A percentile compares a stretch with the other conserved stretches of the same genome.
Conservation (phyloP, 1,284 basidiomycete species). For the Trichosporon coremiiforme region DNA sequence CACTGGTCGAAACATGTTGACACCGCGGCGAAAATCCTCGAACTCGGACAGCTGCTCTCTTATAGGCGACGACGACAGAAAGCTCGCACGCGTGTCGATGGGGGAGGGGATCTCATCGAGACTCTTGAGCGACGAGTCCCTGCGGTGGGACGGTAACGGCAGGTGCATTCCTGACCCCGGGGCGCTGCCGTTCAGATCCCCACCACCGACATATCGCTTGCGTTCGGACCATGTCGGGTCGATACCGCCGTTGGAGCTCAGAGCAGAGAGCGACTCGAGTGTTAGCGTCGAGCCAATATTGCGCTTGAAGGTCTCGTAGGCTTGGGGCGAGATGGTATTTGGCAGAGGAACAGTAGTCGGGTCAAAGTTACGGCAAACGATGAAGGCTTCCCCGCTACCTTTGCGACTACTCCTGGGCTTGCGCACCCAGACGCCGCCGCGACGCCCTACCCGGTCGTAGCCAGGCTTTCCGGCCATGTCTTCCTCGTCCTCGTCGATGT, state of each 20-base stretch:
- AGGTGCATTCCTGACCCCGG: slow-evolving; percentile 3
- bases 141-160: slow-evolving; percentile 21
- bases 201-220: slow-evolving; percentile 50
- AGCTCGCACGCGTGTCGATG: slow-evolving; percentile 10
- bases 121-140: slow-evolving; percentile 26
- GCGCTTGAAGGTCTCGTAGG: slow-evolving; percentile 39
- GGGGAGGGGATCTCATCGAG: slow-evolving; percentile 28
- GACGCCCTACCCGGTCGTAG: slow-evolving; percentile 44
- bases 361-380: slow-evolving; percentile 60
- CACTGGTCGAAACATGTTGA: slow-evolving; percentile 15
- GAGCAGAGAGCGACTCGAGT: slow-evolving; percentile 44
- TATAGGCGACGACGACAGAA: slow-evolving; percentile 2
- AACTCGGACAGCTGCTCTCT: slow-evolving; percentile 6
- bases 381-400: slow-evolving; percentile 61
- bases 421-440: slow-evolving; percentile 56
- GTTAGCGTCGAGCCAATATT: slow-evolving; percentile 47
- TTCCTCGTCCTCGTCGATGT: slow-evolving; percentile 20
- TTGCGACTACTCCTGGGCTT: slow-evolving; percentile 56
- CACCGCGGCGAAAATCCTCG: background rate
- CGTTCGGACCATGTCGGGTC: slow-evolving; percentile 40
- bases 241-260: slow-evolving; percentile 21
- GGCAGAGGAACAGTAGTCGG: slow-evolving; percentile 49
- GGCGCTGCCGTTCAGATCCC: slow-evolving; percentile 40
- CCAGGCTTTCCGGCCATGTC: slow-evolving; percentile 31
- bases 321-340: slow-evolving; percentile 34